Percentiles rank a stretch among this genome's conserved stretches.
Evolutionary conservation across 306 rosid species (phyloP).

Genomic region (Benincasa hispida): DNA sequence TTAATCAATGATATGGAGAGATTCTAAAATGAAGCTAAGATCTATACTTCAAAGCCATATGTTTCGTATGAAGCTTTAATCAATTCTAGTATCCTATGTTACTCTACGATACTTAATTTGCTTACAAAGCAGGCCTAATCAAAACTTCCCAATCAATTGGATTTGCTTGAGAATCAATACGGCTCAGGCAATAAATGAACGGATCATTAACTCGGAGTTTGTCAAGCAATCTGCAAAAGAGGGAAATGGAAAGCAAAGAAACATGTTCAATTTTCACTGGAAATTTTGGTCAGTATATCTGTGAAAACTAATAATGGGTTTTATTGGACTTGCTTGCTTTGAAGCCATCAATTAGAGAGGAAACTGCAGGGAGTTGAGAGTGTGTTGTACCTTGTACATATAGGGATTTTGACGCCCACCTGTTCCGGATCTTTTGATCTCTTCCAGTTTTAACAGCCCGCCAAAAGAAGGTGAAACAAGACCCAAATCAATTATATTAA

Average conservation of each 20-base stretch:
- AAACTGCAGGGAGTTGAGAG: not conserved
- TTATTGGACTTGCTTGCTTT: not conserved
- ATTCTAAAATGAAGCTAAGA: not conserved
- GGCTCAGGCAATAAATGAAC: slow-evolving; percentile 2
- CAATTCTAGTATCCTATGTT: not conserved
- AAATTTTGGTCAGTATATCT: not conserved
- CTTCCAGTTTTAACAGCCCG: slow-evolving; percentile 42
- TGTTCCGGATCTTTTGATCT: slow-evolving; percentile 50
- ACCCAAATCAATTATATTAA: not conserved
- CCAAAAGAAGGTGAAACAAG: slow-evolving; percentile 1
- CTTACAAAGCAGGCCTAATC: not conserved
- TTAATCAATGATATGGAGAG: not conserved
- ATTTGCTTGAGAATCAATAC: not conserved
- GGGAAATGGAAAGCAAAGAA: not conserved
- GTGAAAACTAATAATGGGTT: not conserved
- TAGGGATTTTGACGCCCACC: slow-evolving; percentile 64
- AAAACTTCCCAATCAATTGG: slow-evolving; percentile 1
- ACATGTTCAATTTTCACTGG: not conserved
- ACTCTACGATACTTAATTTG: slow-evolving; percentile 1
- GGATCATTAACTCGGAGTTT: not conserved
- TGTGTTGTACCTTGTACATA: slow-evolving; percentile 32
- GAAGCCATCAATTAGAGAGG: not conserved
- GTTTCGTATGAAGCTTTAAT: not conserved
- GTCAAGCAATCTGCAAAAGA: slow-evolving; percentile 9
- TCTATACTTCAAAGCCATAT: not conserved